These are phyloP conservation scores for Phylloporus arenicola DNA, from an alignment of 768 basidiomycete genomes.

Conservation along the genomic window DNA sequence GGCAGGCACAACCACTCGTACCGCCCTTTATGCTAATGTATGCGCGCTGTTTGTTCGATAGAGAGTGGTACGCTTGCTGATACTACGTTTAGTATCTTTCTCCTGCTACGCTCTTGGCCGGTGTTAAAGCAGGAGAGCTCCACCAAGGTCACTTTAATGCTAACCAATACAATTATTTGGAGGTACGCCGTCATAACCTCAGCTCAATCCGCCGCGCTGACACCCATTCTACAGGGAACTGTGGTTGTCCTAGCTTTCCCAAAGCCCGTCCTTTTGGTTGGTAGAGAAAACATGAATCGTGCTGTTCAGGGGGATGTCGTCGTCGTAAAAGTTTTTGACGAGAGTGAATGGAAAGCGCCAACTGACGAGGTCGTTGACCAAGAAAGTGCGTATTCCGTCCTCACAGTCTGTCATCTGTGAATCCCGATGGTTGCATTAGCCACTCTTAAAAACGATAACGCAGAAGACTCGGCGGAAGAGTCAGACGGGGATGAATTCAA, in stretches of 20 bases:
- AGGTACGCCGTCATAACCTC: slow-evolving; percentile 42
- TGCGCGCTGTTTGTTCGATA: slow-evolving; percentile 13
- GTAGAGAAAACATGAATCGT: slow-evolving; percentile 92
- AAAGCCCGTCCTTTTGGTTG: slow-evolving; percentile 79
- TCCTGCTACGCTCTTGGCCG: slow-evolving; percentile 63
- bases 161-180: slow-evolving; percentile 92
- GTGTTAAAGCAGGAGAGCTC: slow-evolving; percentile 77
- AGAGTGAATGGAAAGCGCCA: slow-evolving; percentile 89
- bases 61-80: background rate
- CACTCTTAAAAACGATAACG: slow-evolving; percentile 82
- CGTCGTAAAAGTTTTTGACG: slow-evolving; percentile 79
- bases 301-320: slow-evolving; percentile 93
- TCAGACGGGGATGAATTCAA: slow-evolving; percentile 36
- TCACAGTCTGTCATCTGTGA: background rate
- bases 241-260: slow-evolving; percentile 68
- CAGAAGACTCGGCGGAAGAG: slow-evolving; percentile 66
- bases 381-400: slow-evolving; percentile 52
- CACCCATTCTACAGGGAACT: slow-evolving; percentile 53
- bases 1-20: slow-evolving; percentile 47
- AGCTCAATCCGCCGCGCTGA: background rate
- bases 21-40: slow-evolving; percentile 74
- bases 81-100: slow-evolving; percentile 63
- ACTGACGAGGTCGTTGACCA: slow-evolving; percentile 92
- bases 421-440: slow-evolving; percentile 38
- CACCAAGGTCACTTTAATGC: slow-evolving; percentile 95